A percentile compares a stretch with the other conserved stretches of the same genome.
These are phyloP conservation scores for Lipomyces yamanashiensis DNA, from an alignment of 805 yeast genomes.

Conservation along the genomic window DNA sequence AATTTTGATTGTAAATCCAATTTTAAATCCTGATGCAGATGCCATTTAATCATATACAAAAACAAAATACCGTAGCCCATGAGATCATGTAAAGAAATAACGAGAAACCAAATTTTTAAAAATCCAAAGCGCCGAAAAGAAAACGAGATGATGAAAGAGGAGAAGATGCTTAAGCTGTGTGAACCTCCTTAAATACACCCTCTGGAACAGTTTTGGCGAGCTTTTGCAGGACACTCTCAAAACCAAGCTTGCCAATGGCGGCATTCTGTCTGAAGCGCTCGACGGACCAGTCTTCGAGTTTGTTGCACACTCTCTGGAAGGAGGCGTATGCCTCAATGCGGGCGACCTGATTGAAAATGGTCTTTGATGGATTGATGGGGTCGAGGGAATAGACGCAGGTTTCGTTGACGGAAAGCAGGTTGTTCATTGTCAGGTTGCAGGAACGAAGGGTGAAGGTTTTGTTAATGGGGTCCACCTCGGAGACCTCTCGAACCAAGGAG, in stretches of 20 bases:
- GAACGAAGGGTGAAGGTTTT: conserved; percentile 78
- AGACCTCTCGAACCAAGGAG: conserved; percentile 86
- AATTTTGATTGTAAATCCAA: not conserved
- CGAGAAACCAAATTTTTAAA: not conserved
- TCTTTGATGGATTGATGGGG: conserved; percentile 51
- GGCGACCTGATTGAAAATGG: conserved; percentile 77
- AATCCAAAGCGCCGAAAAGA: conserved; percentile 6
- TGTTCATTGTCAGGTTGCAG: conserved; percentile 81
- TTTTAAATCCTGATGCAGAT: conserved; percentile 8
- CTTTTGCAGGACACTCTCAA: conserved; percentile 71
- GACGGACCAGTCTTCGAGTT: conserved; percentile 90
- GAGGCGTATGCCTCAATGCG: conserved; percentile 85
- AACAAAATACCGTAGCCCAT: not conserved
- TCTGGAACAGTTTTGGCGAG: conserved; percentile 39
- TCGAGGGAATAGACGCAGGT: conserved; percentile 83
- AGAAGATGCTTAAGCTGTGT: conserved; percentile 2
- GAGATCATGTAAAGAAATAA: not conserved
- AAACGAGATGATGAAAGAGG: not conserved
- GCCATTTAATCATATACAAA: conserved; percentile 4
- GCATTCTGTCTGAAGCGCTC: conserved; percentile 91
- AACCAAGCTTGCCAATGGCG: conserved; percentile 76
- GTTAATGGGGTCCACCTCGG: conserved; percentile 72
- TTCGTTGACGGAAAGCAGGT: conserved; percentile 78
- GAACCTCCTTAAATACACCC: conserved; percentile 12
- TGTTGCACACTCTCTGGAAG: conserved; percentile 70